Evolutionary conservation across 108 stramenopile species (phyloP).

Genomic region (Parietichytrium sp.): DNA sequence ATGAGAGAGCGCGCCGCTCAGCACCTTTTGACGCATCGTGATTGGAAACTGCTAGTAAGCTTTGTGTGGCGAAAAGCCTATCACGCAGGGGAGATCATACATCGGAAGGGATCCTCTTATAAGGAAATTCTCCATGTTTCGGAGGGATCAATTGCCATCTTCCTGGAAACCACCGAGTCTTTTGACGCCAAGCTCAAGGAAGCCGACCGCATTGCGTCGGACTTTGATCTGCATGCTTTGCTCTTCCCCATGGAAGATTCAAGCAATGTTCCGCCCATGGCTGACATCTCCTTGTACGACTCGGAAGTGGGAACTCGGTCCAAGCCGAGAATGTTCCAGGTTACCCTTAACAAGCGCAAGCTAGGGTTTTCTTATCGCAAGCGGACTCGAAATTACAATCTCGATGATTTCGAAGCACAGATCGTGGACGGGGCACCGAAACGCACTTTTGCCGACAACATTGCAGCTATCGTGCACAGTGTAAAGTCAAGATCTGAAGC

Average conservation of each 20-base stretch:
- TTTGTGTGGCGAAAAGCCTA: background rate
- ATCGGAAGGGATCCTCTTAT: background rate
- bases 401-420: constrained; percentile 18
- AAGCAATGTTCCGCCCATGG: background rate
- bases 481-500: constrained; percentile 5
- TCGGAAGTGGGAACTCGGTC: background rate
- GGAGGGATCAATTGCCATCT: background rate
- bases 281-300: background rate
- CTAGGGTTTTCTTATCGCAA: constrained; percentile 20
- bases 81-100: constrained; percentile 1
- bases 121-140: constrained; percentile 11
- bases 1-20: constrained; percentile 24
- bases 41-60: constrained; percentile 32
- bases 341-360: constrained; percentile 26
- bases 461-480: constrained; percentile 13
- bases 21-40: constrained; percentile 19
- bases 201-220: background rate
- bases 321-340: background rate
- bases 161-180: background rate
- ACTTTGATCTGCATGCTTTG: constrained; percentile 1
- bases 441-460: background rate
- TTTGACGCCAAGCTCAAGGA: background rate
- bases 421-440: background rate
- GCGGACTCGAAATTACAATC: background rate
- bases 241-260: constrained; percentile 21